A percentile compares a stretch with the other conserved stretches of the same genome.
Evolutionary conservation across 306 rosid species (phyloP).

Genomic region (Inga laurina): DNA sequence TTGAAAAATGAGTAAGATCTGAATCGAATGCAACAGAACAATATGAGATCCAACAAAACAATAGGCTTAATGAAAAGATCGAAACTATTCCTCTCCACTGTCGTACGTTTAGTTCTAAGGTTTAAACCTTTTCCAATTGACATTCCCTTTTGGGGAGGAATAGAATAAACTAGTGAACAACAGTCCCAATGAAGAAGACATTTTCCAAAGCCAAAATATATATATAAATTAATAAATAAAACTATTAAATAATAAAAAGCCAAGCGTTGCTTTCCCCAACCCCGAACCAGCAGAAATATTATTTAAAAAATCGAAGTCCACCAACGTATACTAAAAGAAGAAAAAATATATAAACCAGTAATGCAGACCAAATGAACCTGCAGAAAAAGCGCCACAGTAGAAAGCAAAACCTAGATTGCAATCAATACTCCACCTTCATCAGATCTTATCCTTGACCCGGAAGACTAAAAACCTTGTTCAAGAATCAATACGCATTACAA

Average conservation of each 20-base stretch:
- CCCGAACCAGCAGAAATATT: constrained; percentile 21
- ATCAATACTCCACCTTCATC: constrained; percentile 40
- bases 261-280: constrained; percentile 7
- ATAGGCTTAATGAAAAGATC: background rate
- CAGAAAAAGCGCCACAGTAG: constrained; percentile 34
- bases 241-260: constrained; percentile 6
- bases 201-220: constrained; percentile 31
- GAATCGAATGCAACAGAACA: constrained; percentile 24
- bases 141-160: background rate
- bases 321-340: constrained; percentile 24
- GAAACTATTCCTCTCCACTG: background rate
- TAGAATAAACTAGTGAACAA: constrained; percentile 21
- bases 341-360: background rate
- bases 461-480: constrained; percentile 15
- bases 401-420: constrained; percentile 43
- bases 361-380: constrained; percentile 45
- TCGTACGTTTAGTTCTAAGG: background rate
- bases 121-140: background rate
- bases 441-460: constrained; percentile 52
- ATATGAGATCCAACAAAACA: constrained; percentile 36
- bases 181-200: constrained; percentile 39
- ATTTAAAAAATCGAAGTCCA: constrained; percentile 33
- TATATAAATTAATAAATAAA: background rate
- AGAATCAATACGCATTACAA: constrained; percentile 30
- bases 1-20: constrained; percentile 27